Conservation (phyloP, 345 rosid genomes). For the Populus ilicifolia region DNA sequence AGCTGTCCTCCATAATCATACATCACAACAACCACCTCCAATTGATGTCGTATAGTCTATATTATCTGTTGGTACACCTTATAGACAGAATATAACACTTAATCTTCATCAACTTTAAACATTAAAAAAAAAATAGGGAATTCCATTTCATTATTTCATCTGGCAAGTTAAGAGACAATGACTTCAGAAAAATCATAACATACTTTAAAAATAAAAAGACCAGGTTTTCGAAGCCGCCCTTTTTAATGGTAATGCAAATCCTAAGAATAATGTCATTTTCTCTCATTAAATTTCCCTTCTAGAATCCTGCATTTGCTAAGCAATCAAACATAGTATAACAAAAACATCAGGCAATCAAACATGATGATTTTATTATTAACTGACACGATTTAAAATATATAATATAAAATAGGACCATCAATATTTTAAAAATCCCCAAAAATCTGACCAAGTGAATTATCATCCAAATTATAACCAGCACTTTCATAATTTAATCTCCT, state of each 20-base stretch:
- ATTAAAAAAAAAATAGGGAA: not conserved
- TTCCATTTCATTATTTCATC: not conserved
- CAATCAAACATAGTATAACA: slow-evolving; percentile 6
- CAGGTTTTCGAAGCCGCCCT: not conserved
- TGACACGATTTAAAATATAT: not conserved
- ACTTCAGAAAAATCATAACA: not conserved
- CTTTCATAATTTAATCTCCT: not conserved
- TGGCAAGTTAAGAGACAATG: not conserved
- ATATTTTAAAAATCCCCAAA: too few relatives aligned
- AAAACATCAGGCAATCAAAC: not conserved
- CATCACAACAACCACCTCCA: not conserved
- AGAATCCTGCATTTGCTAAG: slow-evolving; percentile 8
- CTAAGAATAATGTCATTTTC: slow-evolving; percentile 1
- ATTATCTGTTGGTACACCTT: not conserved
- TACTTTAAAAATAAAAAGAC: not conserved
- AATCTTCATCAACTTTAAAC: not conserved
- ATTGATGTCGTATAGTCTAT: not conserved
- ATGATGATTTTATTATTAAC: not conserved
- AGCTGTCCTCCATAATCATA: not conserved
- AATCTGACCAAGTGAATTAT: too few relatives aligned
- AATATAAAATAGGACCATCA: too few relatives aligned
- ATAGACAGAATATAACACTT: not conserved
- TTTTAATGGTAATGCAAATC: not conserved
- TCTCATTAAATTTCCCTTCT: slow-evolving; percentile 6
- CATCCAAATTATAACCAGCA: not conserved